These are phyloP conservation scores for Leptographium galeiforme DNA, from an alignment of 2,329 filamentous ascomycete species.

Conservation along the genomic window DNA sequence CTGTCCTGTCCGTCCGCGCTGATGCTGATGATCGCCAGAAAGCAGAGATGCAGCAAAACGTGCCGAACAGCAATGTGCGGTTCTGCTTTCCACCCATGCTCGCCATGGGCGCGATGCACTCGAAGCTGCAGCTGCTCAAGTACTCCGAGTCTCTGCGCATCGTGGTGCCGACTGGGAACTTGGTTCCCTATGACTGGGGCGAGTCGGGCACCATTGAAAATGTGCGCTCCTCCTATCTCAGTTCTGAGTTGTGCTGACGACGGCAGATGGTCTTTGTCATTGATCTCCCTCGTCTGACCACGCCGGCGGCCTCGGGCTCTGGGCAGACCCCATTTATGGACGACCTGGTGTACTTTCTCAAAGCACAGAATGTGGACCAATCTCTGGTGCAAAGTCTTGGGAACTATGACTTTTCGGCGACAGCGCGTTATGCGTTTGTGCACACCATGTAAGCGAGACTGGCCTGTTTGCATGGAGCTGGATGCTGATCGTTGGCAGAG, in stretches of 20 bases:
- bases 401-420: constrained; percentile 71
- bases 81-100: constrained; percentile 77
- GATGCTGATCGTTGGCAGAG: constrained; percentile 27
- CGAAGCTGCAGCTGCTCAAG: constrained; percentile 84
- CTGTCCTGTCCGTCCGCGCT: background rate
- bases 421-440: constrained; percentile 61
- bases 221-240: constrained; percentile 22
- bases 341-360: constrained; percentile 58
- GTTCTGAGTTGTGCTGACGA: background rate
- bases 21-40: constrained; percentile 22
- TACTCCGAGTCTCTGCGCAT: constrained; percentile 61
- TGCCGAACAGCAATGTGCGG: constrained; percentile 40
- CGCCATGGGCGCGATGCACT: constrained; percentile 71
- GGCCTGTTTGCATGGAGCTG: constrained; percentile 4
- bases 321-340: constrained; percentile 40
- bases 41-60: constrained; percentile 33
- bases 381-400: constrained; percentile 54
- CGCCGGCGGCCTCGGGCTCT: constrained; percentile 9
- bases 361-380: constrained; percentile 49
- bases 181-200: constrained; percentile 81
- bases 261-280: constrained; percentile 71
- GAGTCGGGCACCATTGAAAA: constrained; percentile 79
- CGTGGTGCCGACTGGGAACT: constrained; percentile 76
- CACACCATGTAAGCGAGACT: constrained; percentile 58
- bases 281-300: constrained; percentile 58